These are phyloP conservation scores for Cucumis variabilis DNA, from an alignment of 331 rosid species.

Conservation along the genomic window DNA sequence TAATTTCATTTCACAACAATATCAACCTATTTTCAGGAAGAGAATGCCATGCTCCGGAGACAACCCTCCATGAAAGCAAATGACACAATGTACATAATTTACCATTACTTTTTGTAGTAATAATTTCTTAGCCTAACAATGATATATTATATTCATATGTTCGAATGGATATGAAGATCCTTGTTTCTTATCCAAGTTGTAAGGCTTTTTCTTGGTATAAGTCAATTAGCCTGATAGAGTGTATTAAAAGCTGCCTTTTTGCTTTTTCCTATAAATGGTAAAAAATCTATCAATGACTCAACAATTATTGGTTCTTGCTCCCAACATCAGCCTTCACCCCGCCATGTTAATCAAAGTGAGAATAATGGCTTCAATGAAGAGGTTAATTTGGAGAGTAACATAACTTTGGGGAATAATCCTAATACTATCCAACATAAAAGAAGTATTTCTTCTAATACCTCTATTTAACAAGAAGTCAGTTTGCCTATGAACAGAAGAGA, in stretches of 20 bases:
- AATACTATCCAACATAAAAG: slow-evolving; percentile 50
- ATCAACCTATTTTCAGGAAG: slow-evolving; percentile 65
- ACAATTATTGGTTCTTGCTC: slow-evolving; percentile 57
- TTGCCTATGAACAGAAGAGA: slow-evolving; percentile 55
- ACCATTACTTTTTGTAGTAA: not conserved
- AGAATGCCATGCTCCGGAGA: slow-evolving; percentile 45
- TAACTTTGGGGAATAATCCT: slow-evolving; percentile 40
- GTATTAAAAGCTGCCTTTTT: slow-evolving; percentile 7
- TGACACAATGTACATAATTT: slow-evolving; percentile 59
- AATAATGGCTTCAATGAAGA: slow-evolving; percentile 53
- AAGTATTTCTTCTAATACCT: slow-evolving; percentile 47
- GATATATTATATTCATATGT: slow-evolving; percentile 1
- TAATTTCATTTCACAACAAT: slow-evolving; percentile 37
- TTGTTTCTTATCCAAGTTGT: slow-evolving; percentile 12
- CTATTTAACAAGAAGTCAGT: slow-evolving; percentile 49
- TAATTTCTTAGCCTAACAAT: slow-evolving; percentile 27
- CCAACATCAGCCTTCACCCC: slow-evolving; percentile 58
- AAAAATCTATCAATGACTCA: slow-evolving; percentile 56
- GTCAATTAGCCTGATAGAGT: not conserved
- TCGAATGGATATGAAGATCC: not conserved
- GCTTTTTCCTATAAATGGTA: slow-evolving; percentile 50
- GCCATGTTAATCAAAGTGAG: slow-evolving; percentile 48
- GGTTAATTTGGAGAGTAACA: slow-evolving; percentile 47
- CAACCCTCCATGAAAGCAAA: slow-evolving; percentile 45
- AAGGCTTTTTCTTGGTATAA: slow-evolving; percentile 32